Base-by-base conservation (phyloP, 23 red algal species). In the Rhodosorus marinus region DNA sequence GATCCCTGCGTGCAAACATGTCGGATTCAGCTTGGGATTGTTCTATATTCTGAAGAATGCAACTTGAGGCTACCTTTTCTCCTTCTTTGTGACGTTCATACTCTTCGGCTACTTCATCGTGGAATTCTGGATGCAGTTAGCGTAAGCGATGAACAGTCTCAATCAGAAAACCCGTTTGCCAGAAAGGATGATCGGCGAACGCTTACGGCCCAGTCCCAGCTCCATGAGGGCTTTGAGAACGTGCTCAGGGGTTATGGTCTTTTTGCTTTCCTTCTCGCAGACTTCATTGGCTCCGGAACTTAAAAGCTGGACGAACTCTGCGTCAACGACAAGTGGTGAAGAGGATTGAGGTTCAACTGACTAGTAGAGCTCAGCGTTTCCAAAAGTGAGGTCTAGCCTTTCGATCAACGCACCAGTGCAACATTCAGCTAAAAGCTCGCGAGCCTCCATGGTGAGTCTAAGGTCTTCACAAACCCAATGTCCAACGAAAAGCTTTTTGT, bases 181-280 rank as follows among this genome's bases (percentile, higher is more conserved):
- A 26, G 26, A 41, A 30, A 24, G 8, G 40, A 8, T 38, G 3
- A 25, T 25, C 4, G 30, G 4, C 40, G 5, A 4, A 27, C 62
- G 35, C 63, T 24, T 54, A 68, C 73, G 59, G 15, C 76, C 74
- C 27, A 92, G 35, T 1, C 83, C 83, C n/a, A 92, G 67, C 24
- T 68, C 59, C 20, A 62, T 36, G 7, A 92, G 54, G 1, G 83
- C 71, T 49, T 72, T 73, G 27, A 92, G 31, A 51, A 92, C 64
- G 30, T 92, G 83, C 24, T 79, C 83, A 5, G 83, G 83, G 21
- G 83, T 81, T 51, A 92, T 92, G 19, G 75, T 81, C 42, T 80
- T 92, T 58, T 80, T 79, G 45, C 30, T 22, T 62, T 92, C 83
- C 31, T 54, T 56, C 64, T 92, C 83, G 55, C 83, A 92, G 4